These are phyloP conservation scores for Verbena officinalis DNA, from an alignment of 257 asterid species.

Conservation along the genomic window DNA sequence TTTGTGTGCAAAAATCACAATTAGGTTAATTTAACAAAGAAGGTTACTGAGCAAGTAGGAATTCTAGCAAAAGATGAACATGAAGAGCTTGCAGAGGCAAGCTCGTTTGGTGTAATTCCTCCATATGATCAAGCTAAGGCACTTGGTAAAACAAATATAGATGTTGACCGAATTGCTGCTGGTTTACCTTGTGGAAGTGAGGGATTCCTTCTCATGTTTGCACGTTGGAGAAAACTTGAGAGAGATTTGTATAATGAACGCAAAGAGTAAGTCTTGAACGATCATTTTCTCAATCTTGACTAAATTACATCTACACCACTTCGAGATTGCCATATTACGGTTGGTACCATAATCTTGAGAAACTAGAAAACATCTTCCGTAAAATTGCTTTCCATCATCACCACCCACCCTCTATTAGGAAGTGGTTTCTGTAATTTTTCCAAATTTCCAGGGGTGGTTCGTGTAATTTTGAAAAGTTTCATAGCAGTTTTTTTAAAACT, in stretches of 20 bases:
- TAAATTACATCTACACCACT: no score
- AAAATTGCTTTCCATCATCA: no score
- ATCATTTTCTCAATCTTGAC: constrained; percentile 13
- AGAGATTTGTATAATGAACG: constrained; percentile 92
- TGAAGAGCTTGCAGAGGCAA: constrained; percentile 76
- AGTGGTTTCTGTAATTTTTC: no score
- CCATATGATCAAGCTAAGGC: constrained; percentile 99
- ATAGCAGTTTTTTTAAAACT: no score
- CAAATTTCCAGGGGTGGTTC: no score
- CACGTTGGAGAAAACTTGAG: constrained; percentile 98
- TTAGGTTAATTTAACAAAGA: constrained; percentile 82
- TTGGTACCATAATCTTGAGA: no score
- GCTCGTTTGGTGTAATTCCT: constrained; percentile 73
- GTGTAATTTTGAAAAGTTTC: no score
- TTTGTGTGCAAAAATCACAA: constrained; percentile 17
- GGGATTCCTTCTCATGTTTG: constrained; percentile 98
- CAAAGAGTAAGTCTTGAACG: constrained; percentile 62
- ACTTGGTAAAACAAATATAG: constrained; percentile 96
- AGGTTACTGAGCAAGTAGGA: constrained; percentile 93
- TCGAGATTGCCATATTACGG: no score
- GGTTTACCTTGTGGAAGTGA: constrained; percentile 99
- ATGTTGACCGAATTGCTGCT: constrained; percentile 94
- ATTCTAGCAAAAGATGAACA: constrained; percentile 86
- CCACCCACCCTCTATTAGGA: no score
- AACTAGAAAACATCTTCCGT: no score